Conservation (phyloP, 805 yeast species). For the Torulaspora quercuum region DNA sequence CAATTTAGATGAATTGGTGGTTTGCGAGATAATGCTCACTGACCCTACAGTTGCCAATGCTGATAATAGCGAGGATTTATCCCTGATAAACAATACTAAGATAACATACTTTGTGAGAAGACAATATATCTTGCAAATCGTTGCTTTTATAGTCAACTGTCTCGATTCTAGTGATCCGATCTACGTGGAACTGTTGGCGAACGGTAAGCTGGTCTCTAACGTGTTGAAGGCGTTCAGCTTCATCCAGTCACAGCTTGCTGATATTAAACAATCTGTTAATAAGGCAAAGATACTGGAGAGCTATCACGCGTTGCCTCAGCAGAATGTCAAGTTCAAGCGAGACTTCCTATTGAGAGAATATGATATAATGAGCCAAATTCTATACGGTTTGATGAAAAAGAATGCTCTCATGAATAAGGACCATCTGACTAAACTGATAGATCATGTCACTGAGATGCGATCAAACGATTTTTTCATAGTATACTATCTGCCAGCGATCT, state of each 20-base stretch:
- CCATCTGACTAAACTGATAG: constrained; percentile 40
- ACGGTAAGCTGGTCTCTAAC: constrained; percentile 38
- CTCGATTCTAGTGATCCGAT: constrained; percentile 16
- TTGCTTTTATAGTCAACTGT: constrained; percentile 41
- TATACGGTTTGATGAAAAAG: constrained; percentile 48
- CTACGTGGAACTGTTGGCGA: constrained; percentile 16
- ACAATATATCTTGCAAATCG: constrained; percentile 68
- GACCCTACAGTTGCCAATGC: constrained; percentile 16
- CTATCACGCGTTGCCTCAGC: constrained; percentile 43
- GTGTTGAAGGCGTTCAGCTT: constrained; percentile 53
- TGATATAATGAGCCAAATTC: constrained; percentile 64
- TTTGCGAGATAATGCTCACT: constrained; percentile 64
- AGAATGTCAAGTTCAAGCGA: constrained; percentile 55
- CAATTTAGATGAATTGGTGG: constrained; percentile 69
- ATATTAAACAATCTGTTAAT: constrained; percentile 51
- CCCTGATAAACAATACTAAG: constrained; percentile 58
- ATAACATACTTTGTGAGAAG: constrained; percentile 66
- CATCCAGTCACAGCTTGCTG: constrained; percentile 54
- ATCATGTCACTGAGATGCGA: constrained; percentile 46
- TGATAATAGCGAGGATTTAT: constrained; percentile 22
- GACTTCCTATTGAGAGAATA: constrained; percentile 63
- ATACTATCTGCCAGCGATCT: constrained; percentile 61
- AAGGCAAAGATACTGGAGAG: constrained; percentile 54
- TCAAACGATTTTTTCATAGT: constrained; percentile 62
- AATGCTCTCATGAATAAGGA: constrained; percentile 36